Evolutionary conservation across 345 rosid genomes (phyloP).

Genomic region (Eucalyptus cloeziana): DNA sequence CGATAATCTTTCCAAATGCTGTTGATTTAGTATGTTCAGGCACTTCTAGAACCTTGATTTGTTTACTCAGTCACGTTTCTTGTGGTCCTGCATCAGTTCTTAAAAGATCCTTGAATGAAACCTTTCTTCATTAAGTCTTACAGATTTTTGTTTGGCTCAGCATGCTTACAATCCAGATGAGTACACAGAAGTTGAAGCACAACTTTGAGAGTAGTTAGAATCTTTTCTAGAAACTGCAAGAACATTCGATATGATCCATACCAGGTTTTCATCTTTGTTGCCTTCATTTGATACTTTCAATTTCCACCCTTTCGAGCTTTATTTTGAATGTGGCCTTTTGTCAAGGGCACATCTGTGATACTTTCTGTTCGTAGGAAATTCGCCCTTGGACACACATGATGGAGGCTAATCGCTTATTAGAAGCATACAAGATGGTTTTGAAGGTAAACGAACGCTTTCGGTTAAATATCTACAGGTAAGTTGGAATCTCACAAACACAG

Average conservation of each 20-base stretch:
- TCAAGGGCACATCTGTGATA: neutral
- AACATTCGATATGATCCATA: slow-evolving; percentile 83
- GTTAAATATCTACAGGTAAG: neutral
- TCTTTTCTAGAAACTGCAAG: slow-evolving; percentile 90
- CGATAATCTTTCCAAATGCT: neutral
- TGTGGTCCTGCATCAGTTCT: neutral
- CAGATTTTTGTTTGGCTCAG: slow-evolving; percentile 6
- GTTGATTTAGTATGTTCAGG: neutral
- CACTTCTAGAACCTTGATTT: neutral
- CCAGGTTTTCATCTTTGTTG: slow-evolving; percentile 25
- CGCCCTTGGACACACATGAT: slow-evolving; percentile 99
- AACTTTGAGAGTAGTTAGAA: slow-evolving; percentile 63
- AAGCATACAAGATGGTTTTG: slow-evolving; percentile 95
- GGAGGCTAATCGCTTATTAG: slow-evolving; percentile 94
- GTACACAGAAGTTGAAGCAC: slow-evolving; percentile 75
- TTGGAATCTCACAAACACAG: neutral
- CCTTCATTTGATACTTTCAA: neutral
- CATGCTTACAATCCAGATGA: slow-evolving; percentile 95
- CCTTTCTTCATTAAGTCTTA: neutral
- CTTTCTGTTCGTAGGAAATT: slow-evolving; percentile 41
- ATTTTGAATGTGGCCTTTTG: neutral
- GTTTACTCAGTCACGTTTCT: neutral
- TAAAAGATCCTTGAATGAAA: neutral
- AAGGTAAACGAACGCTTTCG: slow-evolving; percentile 30
- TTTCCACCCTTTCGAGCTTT: neutral